Percentiles rank a stretch among this genome's conserved stretches.
phyloP scores from a whole-genome alignment of 768 basidiomycete species.

The Leccinum imitatum region DNA sequence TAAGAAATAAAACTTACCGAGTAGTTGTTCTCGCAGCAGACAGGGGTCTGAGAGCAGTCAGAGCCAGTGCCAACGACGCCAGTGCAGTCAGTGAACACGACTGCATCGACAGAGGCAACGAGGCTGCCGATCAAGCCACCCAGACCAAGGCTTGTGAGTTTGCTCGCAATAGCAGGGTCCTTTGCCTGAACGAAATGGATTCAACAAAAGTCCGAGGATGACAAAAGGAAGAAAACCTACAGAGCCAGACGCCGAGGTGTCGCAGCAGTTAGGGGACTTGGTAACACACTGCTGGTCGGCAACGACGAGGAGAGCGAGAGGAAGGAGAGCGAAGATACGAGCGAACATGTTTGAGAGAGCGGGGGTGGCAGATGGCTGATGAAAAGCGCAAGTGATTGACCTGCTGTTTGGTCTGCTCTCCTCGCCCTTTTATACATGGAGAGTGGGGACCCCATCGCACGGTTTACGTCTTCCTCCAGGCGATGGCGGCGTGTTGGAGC shows the following conservation, averaged over 20 bases:
- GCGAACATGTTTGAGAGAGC: constrained; percentile 13
- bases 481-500: background rate
- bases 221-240: constrained; percentile 2
- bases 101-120: background rate
- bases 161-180: too few relatives aligned
- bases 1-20: background rate
- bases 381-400: background rate
- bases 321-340: constrained; percentile 18
- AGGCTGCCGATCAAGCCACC: background rate
- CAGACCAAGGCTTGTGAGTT: rapidly evolving
- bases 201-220: background rate
- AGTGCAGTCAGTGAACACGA: background rate
- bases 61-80: too few relatives aligned
- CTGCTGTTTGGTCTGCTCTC: background rate
- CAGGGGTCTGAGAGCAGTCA: too few relatives aligned
- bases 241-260: background rate
- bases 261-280: constrained; percentile 13
- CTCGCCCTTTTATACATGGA: background rate
- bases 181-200: too few relatives aligned
- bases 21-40: too few relatives aligned
- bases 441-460: background rate
- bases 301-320: constrained; percentile 17
- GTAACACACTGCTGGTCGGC: constrained; percentile 6
- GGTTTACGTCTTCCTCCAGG: background rate
- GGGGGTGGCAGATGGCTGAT: background rate